These are phyloP conservation scores for Fomitopsis serialis DNA, from an alignment of 768 basidiomycete genomes.

Conservation along the genomic window DNA sequence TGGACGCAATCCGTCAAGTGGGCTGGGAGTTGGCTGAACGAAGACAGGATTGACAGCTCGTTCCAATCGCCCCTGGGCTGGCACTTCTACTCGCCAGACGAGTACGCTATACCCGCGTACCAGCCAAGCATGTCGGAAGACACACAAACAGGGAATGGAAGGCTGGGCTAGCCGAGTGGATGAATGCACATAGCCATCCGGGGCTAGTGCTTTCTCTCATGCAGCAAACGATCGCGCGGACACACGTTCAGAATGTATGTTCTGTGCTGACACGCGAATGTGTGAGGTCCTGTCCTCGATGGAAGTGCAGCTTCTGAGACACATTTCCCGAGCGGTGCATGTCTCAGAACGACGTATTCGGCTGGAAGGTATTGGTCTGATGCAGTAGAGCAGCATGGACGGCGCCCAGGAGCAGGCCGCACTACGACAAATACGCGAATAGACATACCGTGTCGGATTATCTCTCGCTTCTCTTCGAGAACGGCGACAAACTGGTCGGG, in stretches of 20 bases:
- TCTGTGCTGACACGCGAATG: too few relatives aligned
- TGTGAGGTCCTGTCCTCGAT: background rate
- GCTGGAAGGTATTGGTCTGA: background rate
- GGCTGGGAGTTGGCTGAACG: background rate
- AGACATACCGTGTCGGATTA: constrained; percentile 77
- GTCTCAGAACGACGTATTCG: background rate
- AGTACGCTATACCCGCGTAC: background rate
- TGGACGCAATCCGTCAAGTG: background rate
- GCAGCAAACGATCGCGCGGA: background rate
- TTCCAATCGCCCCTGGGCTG: background rate
- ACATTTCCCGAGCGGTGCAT: background rate
- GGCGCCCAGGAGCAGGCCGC: background rate
- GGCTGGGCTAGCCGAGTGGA: background rate
- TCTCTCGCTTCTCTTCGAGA: constrained; percentile 83
- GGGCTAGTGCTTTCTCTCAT: background rate
- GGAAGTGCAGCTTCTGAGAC: background rate
- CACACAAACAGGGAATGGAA: background rate
- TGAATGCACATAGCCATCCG: background rate
- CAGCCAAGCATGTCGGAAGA: background rate
- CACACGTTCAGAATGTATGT: too few relatives aligned
- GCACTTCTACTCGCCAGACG: background rate
- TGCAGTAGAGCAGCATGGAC: background rate
- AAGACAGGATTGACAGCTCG: background rate
- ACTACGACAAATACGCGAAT: background rate
- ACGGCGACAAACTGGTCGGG: constrained; percentile 65